phyloP scores from a whole-genome alignment of 768 basidiomycete genomes.

The Lactifluus subvellereus region DNA sequence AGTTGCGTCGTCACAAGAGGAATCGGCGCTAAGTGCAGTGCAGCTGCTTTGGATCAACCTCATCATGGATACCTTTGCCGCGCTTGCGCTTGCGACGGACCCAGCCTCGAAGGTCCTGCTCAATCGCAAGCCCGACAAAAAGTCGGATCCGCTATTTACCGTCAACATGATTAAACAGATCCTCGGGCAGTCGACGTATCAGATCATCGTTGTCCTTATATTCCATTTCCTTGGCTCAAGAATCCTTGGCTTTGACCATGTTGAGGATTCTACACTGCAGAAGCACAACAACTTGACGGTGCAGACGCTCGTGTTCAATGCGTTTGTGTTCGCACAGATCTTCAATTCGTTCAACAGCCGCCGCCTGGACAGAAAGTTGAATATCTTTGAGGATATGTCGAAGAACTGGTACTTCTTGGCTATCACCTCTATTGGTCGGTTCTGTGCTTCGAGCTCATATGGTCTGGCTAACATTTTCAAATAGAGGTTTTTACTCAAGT shows the following conservation, averaged over 20 bases:
- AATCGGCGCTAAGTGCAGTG: slow-evolving; percentile 89
- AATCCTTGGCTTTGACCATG: slow-evolving; percentile 58
- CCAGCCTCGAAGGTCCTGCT: slow-evolving; percentile 78
- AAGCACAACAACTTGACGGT: slow-evolving; percentile 44
- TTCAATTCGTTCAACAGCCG: slow-evolving; percentile 93
- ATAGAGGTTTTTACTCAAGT: slow-evolving; percentile 84
- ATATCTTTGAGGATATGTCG: slow-evolving; percentile 80
- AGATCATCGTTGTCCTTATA: slow-evolving; percentile 73
- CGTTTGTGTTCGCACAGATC: slow-evolving; percentile 97
- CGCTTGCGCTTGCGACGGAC: slow-evolving; percentile 94
- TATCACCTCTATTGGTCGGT: slow-evolving; percentile 76
- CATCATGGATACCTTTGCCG: slow-evolving; percentile 98
- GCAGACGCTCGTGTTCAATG: slow-evolving; percentile 91
- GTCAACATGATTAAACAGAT: slow-evolving; percentile 98
- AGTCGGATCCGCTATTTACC: slow-evolving; percentile 82
- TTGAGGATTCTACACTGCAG: slow-evolving; percentile 29
- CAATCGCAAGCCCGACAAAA: slow-evolving; percentile 86
- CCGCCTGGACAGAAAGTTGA: slow-evolving; percentile 76
- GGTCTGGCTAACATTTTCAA: slow-evolving; percentile 5
- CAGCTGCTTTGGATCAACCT: slow-evolving; percentile 99
- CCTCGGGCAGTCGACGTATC: slow-evolving; percentile 80
- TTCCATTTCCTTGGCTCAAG: slow-evolving; percentile 79
- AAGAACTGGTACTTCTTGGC: slow-evolving; percentile 79
- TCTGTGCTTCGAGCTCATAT: not conserved
- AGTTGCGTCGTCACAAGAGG: slow-evolving; percentile 67